Evolutionary conservation across 2,329 filamentous ascomycete genomes (phyloP).

Genomic region (Aurifilum marmelostoma): DNA sequence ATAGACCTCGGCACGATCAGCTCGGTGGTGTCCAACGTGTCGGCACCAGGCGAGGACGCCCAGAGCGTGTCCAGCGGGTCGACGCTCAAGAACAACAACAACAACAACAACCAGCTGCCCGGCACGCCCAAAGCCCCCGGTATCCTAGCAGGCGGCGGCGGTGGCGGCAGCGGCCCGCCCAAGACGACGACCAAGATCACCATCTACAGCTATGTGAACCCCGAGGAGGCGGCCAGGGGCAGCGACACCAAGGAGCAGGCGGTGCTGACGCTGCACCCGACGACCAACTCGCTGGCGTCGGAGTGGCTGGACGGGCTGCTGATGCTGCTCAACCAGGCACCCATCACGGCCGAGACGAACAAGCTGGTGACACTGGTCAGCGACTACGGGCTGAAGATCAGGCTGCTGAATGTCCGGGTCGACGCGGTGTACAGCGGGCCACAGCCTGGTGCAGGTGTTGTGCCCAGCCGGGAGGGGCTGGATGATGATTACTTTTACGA

Average conservation of each 20-base stretch:
- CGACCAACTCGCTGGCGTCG: slow-evolving; percentile 80
- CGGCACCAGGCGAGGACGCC: slow-evolving; percentile 61
- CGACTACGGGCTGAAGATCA: slow-evolving; percentile 90
- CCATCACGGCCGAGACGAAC: slow-evolving; percentile 95
- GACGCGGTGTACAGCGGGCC: slow-evolving; percentile 74
- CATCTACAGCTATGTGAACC: slow-evolving; percentile 72
- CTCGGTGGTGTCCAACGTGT: slow-evolving; percentile 92
- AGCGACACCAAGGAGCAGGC: slow-evolving; percentile 65
- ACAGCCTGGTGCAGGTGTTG: slow-evolving; percentile 69
- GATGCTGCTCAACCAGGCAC: slow-evolving; percentile 92
- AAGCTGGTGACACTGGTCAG: slow-evolving; percentile 84
- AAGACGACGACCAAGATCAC: slow-evolving; percentile 82
- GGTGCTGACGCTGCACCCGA: slow-evolving; percentile 81
- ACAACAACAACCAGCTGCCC: background rate
- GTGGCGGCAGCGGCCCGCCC: slow-evolving; percentile 27
- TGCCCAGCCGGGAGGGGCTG: slow-evolving; percentile 82
- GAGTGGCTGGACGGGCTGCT: slow-evolving; percentile 96
- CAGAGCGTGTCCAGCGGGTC: slow-evolving; percentile 49
- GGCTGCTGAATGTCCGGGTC: slow-evolving; percentile 86
- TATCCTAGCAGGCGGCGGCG: background rate
- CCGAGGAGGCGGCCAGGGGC: slow-evolving; percentile 42
- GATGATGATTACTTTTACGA: slow-evolving; percentile 96
- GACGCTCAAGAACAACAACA: slow-evolving; percentile 44
- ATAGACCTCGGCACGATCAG: slow-evolving; percentile 87
- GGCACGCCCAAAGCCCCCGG: slow-evolving; percentile 4